These are phyloP conservation scores for Amanita molliuscula DNA, from an alignment of 768 basidiomycete species.

Conservation along the genomic window DNA sequence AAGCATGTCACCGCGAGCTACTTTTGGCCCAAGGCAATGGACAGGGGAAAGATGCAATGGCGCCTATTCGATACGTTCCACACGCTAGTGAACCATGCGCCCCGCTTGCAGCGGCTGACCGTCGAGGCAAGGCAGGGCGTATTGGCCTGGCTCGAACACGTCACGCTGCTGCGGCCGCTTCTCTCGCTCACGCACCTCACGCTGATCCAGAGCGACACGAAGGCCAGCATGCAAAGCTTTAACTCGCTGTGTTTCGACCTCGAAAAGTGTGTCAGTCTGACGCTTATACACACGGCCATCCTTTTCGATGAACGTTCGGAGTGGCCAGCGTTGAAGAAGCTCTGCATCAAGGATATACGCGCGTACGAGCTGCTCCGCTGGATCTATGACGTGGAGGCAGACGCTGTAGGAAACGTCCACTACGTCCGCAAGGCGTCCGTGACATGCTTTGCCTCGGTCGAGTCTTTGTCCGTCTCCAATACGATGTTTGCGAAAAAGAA, in stretches of 20 bases:
- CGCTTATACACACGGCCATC: neutral
- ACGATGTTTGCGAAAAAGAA: neutral
- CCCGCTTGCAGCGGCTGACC: neutral
- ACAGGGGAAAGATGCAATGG: neutral
- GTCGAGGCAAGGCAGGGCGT: slow-evolving; percentile 1
- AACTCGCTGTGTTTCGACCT: neutral
- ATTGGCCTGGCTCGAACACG: neutral
- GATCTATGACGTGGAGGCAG: neutral
- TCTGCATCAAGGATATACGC: neutral
- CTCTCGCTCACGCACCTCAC: neutral
- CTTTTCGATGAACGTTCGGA: neutral
- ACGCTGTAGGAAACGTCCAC: neutral
- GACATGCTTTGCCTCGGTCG: neutral
- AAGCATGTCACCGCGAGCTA: neutral
- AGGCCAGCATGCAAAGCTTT: neutral
- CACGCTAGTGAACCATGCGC: neutral
- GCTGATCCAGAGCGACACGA: slow-evolving; percentile 2
- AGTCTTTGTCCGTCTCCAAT: slow-evolving; percentile 1
- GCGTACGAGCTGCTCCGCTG: slow-evolving; percentile 1
- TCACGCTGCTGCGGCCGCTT: neutral
- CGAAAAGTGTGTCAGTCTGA: neutral
- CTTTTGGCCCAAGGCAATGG: neutral
- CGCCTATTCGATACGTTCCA: neutral
- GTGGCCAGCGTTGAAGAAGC: neutral
- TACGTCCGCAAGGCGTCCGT: neutral